A percentile compares a stretch with the other conserved stretches of the same genome.
phyloP scores from a whole-genome alignment of 2,329 filamentous ascomycete species.

The Diaporthe citrichinensis region DNA sequence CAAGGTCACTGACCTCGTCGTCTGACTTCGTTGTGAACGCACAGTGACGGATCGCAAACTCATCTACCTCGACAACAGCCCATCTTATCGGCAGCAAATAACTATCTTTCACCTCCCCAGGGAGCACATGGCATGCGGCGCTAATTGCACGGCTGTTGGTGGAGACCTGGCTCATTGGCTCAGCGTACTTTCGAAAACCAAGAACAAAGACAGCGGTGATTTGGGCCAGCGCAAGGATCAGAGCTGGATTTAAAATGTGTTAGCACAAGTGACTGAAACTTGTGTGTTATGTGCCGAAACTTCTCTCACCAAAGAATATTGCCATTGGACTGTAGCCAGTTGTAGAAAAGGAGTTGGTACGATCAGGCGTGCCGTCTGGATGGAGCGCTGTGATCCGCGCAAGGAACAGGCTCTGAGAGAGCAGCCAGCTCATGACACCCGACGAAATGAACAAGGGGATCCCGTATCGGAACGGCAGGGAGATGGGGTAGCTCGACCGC shows the following conservation, averaged over 20 bases:
- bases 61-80: conserved; percentile 23
- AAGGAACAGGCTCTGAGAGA: conserved; percentile 62
- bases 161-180: conserved; percentile 50
- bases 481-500: conserved; percentile 59
- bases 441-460: conserved; percentile 54
- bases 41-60: conserved; percentile 21
- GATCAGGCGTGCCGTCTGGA: conserved; percentile 45
- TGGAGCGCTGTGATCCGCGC: conserved; percentile 52
- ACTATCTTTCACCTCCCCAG: conserved; percentile 44
- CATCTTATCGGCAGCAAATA: conserved; percentile 48
- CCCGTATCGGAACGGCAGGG: conserved; percentile 60
- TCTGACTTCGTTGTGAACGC: conserved; percentile 21
- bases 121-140: conserved; percentile 47
- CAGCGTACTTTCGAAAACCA: conserved; percentile 48
- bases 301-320: conserved; percentile 41
- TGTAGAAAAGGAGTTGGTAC: conserved; percentile 49
- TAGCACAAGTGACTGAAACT: not conserved
- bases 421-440: conserved; percentile 61
- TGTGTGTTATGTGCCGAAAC: not conserved
- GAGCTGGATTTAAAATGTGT: not conserved
- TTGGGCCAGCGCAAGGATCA: conserved; percentile 49
- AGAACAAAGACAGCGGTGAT: conserved; percentile 28
- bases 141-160: conserved; percentile 52
- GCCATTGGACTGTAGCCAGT: conserved; percentile 50
- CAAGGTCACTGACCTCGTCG: not conserved